Conservation (phyloP, 805 yeast genomes). For the Sugiyamaella floridensis region DNA sequence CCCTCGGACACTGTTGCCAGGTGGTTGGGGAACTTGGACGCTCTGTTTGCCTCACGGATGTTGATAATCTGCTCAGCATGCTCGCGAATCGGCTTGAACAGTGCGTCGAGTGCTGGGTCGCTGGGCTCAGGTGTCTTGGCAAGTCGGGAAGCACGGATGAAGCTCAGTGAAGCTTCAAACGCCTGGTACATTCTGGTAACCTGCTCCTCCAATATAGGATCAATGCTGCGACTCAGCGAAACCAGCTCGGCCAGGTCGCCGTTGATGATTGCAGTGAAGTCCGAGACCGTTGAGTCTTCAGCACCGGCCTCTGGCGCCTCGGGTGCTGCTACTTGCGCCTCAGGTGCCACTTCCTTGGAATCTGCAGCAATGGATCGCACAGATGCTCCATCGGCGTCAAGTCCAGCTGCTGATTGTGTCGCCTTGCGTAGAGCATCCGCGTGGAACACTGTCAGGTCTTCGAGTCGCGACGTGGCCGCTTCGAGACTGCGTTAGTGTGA, state of each 20-base stretch:
- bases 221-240: conserved; percentile 45
- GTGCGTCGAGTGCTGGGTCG: conserved; percentile 47
- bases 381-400: conserved; percentile 13
- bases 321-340: conserved; percentile 14
- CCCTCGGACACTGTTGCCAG: conserved; percentile 85
- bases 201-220: conserved; percentile 50
- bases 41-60: conserved; percentile 69
- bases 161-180: conserved; percentile 53
- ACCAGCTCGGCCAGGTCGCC: conserved; percentile 56
- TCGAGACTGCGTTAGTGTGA: conserved; percentile 49
- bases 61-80: conserved; percentile 50
- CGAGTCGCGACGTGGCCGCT: conserved; percentile 88
- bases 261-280: conserved; percentile 48
- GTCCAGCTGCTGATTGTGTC: conserved; percentile 10
- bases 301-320: conserved; percentile 15
- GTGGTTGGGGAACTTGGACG: conserved; percentile 57
- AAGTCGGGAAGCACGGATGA: conserved; percentile 24
- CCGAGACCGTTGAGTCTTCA: conserved; percentile 23
- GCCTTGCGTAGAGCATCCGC: conserved; percentile 42
- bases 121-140: conserved; percentile 59
- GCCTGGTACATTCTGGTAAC: conserved; percentile 35
- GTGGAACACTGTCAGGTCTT: conserved; percentile 77
- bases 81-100: conserved; percentile 64
- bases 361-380: conserved; percentile 21
- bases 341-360: conserved; percentile 15